phyloP scores from a whole-genome alignment of 495 filamentous ascomycete genomes.

The Daldinia loculata region DNA sequence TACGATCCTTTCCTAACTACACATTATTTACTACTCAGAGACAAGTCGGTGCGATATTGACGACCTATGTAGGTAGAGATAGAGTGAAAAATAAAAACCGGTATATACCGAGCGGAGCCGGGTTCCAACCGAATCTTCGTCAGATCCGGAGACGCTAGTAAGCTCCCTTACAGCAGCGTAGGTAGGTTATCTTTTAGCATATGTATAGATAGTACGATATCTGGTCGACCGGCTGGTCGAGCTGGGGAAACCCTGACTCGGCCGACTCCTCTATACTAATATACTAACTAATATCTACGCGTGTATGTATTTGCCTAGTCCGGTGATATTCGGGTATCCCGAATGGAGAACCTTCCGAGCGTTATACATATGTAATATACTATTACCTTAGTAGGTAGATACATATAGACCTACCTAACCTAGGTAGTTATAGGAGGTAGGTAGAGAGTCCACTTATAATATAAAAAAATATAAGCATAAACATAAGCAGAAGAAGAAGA shows the following conservation, averaged over 20 bases:
- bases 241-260: slow-evolving; percentile 24
- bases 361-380: background rate
- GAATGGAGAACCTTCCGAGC: slow-evolving; percentile 15
- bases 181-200: slow-evolving; percentile 1
- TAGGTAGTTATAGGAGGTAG: no score
- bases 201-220: slow-evolving; percentile 28
- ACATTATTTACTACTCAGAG: background rate
- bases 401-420: background rate
- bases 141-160: slow-evolving; percentile 16
- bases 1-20: background rate
- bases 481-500: background rate
- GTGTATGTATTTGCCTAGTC: slow-evolving; percentile 2
- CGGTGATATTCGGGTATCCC: slow-evolving; percentile 27
- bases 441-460: no score
- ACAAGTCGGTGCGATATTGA: no score
- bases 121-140: slow-evolving; percentile 25
- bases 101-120: slow-evolving; percentile 26
- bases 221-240: slow-evolving; percentile 12
- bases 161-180: background rate
- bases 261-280: slow-evolving; percentile 1
- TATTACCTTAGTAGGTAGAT: background rate
- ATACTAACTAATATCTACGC: background rate
- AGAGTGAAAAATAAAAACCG: slow-evolving; percentile 1
- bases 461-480: no score
- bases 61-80: no score